These are phyloP conservation scores for Volvariella surrecta DNA, from an alignment of 1,284 basidiomycete genomes.

Conservation along the genomic window DNA sequence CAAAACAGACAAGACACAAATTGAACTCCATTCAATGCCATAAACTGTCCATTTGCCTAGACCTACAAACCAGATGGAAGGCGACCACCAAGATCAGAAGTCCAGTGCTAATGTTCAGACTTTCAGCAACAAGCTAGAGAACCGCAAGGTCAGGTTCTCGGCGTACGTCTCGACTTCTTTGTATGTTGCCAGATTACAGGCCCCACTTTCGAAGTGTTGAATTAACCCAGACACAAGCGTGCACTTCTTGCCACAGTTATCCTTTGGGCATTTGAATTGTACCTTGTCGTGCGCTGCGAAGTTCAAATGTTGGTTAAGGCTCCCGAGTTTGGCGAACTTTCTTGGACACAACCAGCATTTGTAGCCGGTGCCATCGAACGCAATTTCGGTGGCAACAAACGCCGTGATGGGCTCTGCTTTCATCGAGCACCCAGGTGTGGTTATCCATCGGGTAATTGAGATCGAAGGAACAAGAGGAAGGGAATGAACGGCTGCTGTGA, in stretches of 20 bases:
- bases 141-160: neutral
- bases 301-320: slow-evolving; percentile 31
- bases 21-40: no score
- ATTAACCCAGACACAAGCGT: slow-evolving; percentile 28
- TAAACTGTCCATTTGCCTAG: no score
- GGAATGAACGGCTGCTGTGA: slow-evolving; percentile 24
- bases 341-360: slow-evolving; percentile 31
- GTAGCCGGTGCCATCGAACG: slow-evolving; percentile 32
- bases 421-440: neutral
- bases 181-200: slow-evolving; percentile 10
- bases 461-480: slow-evolving; percentile 26
- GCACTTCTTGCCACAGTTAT: slow-evolving; percentile 22
- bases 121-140: slow-evolving; percentile 1
- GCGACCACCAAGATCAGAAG: no score
- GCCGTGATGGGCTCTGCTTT: slow-evolving; percentile 7
- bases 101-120: no score
- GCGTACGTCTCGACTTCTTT: slow-evolving; percentile 2
- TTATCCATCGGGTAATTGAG: slow-evolving; percentile 20
- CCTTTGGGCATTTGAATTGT: slow-evolving; percentile 35
- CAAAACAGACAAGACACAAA: no score
- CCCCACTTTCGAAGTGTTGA: slow-evolving; percentile 32
- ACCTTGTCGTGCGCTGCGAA: slow-evolving; percentile 31
- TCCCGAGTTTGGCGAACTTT: slow-evolving; percentile 20
- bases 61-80: no score
- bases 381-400: slow-evolving; percentile 23